These are phyloP conservation scores for Pichia gijzeniarum DNA, from an alignment of 805 yeast genomes.

Conservation along the genomic window DNA sequence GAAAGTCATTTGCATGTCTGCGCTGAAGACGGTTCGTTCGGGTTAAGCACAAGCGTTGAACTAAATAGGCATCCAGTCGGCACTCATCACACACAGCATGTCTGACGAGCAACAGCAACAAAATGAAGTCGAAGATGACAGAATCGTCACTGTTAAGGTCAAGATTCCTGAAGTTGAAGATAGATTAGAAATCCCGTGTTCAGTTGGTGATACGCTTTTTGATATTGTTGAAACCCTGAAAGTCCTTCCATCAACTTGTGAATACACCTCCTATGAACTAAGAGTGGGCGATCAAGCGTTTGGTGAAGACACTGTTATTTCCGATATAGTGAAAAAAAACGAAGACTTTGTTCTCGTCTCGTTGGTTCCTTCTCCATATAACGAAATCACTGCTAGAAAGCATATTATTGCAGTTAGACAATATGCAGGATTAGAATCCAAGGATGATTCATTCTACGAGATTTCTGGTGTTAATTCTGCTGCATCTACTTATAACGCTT, in stretches of 20 bases:
- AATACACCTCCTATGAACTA: constrained; percentile 55
- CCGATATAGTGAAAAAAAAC: constrained; percentile 28
- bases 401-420: constrained; percentile 65
- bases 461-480: constrained; percentile 41
- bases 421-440: constrained; percentile 43
- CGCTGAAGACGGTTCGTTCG: too few species aligned
- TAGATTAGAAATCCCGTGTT: constrained; percentile 21
- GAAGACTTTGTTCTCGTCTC: constrained; percentile 33
- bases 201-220: constrained; percentile 39
- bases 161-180: constrained; percentile 10
- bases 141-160: constrained; percentile 12
- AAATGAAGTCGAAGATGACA: constrained; percentile 11
- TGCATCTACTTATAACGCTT: constrained; percentile 38
- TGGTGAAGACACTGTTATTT: constrained; percentile 20
- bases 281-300: constrained; percentile 31
- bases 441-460: constrained; percentile 38
- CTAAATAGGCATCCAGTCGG: too few species aligned
- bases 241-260: constrained; percentile 50
- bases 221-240: constrained; percentile 54
- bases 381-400: constrained; percentile 49
- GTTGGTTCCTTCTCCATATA: constrained; percentile 52
- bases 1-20: too few species aligned
- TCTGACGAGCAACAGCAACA: constrained; percentile 8
- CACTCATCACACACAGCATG: constrained; percentile 1
- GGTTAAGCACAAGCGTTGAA: too few species aligned